Evolutionary conservation across 1,284 basidiomycete species (phyloP).

Genomic region (Thelephora terrestris): DNA sequence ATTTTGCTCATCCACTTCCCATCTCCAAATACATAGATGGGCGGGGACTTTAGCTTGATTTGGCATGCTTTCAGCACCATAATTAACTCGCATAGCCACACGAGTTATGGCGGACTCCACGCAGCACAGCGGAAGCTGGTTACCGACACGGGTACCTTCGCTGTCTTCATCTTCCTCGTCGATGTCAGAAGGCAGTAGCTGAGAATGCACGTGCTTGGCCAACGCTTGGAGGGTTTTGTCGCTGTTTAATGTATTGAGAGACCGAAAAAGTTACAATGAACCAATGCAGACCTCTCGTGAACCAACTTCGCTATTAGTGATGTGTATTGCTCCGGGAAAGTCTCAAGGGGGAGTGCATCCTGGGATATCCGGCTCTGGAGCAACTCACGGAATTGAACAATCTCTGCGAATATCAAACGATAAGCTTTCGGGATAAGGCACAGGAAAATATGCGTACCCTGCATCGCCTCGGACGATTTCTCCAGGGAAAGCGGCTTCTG

Average conservation of each 20-base stretch:
- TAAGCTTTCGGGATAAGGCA: conserved; percentile 2
- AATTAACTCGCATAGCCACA: conserved; percentile 58
- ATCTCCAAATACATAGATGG: conserved; percentile 71
- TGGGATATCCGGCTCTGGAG: conserved; percentile 39
- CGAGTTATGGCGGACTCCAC: conserved; percentile 55
- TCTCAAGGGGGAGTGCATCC: conserved; percentile 36
- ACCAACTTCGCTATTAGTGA: conserved; percentile 72
- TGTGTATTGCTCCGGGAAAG: conserved; percentile 56
- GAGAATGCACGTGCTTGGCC: conserved; percentile 53
- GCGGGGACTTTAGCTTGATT: conserved; percentile 43
- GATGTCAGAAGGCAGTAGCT: conserved; percentile 46
- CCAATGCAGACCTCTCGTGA: conserved; percentile 58
- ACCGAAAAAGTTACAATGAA: background rate
- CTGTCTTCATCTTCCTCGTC: conserved; percentile 36
- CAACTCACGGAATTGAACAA: conserved; percentile 65
- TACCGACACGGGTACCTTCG: conserved; percentile 14
- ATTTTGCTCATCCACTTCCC: conserved; percentile 64
- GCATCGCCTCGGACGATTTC: conserved; percentile 71
- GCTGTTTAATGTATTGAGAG: conserved; percentile 26
- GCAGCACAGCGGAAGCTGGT: conserved; percentile 30
- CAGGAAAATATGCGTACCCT: conserved; percentile 40
- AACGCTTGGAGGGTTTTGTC: conserved; percentile 56
- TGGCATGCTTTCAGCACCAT: conserved; percentile 49
- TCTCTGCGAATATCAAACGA: conserved; percentile 33
- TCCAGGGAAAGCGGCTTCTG: conserved; percentile 72